These are phyloP conservation scores for Camelina laxa DNA, from an alignment of 345 rosid species.

Conservation along the genomic window DNA sequence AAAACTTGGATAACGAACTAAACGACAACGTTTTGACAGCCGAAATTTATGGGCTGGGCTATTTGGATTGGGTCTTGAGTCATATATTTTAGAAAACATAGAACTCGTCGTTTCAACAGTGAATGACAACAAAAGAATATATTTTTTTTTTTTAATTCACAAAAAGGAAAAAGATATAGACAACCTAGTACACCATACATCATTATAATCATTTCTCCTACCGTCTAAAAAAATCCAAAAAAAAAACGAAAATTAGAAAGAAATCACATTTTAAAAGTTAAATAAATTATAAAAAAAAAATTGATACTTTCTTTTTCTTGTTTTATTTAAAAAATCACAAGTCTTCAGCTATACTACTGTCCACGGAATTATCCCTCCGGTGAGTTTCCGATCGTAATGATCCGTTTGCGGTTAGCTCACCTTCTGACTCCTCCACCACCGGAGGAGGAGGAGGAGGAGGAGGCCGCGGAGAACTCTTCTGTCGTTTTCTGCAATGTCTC, in stretches of 20 bases:
- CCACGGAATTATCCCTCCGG: constrained; percentile 71
- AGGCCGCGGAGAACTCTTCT: constrained; percentile 47
- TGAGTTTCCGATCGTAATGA: constrained; percentile 43
- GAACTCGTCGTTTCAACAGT: too few species aligned
- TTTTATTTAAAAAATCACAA: constrained; percentile 45
- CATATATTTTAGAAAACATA: too few species aligned
- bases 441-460: constrained; percentile 24
- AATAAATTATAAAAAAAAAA: not conserved
- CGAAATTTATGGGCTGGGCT: not conserved
- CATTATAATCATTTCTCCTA: constrained; percentile 38
- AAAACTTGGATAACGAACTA: constrained; percentile 40
- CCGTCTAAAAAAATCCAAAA: constrained; percentile 22
- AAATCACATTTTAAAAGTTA: constrained; percentile 6
- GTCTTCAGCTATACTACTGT: constrained; percentile 58
- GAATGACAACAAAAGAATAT: not conserved
- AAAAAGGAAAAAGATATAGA: constrained; percentile 17
- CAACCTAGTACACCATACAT: not conserved
- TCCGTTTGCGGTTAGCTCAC: constrained; percentile 23
- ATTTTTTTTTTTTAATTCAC: not conserved
- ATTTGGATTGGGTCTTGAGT: not conserved
- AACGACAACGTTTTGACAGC: not conserved
- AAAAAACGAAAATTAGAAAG: not conserved
- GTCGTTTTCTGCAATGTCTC: constrained; percentile 69
- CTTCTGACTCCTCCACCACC: constrained; percentile 18
- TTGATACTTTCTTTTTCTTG: not conserved